Percentiles rank a stretch among this genome's conserved stretches.
Evolutionary conservation across 1,284 basidiomycete genomes (phyloP).

Genomic region (Trametes sp.): DNA sequence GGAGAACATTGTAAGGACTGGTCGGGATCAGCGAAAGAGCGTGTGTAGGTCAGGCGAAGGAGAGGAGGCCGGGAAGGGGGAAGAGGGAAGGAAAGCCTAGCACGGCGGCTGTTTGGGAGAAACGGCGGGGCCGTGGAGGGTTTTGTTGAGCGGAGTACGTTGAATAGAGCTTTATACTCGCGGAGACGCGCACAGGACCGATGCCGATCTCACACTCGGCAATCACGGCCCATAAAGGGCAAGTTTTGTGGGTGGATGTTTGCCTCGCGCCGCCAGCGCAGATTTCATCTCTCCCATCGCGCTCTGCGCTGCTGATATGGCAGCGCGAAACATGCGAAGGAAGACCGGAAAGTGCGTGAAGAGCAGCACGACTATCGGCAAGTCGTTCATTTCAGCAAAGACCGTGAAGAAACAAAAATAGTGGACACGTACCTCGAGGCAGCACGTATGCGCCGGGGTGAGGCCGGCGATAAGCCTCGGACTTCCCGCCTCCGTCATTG

Average conservation of each 20-base stretch:
- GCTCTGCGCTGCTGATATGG: neutral
- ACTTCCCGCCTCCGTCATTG: neutral
- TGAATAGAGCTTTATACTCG: slow-evolving; percentile 11
- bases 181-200: slow-evolving; percentile 4
- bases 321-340: neutral
- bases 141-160: neutral
- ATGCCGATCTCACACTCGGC: slow-evolving; percentile 8
- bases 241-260: slow-evolving; percentile 8
- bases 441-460: neutral
- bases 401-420: neutral
- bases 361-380: neutral
- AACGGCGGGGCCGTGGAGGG: slow-evolving; percentile 21
- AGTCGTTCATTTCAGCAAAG: neutral
- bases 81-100: slow-evolving; percentile 8
- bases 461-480: slow-evolving; percentile 11
- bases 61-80: slow-evolving; percentile 3
- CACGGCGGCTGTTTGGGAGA: slow-evolving; percentile 15
- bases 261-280: slow-evolving; percentile 9
- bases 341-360: neutral
- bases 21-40: slow-evolving; percentile 16
- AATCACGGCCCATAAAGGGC: slow-evolving; percentile 11
- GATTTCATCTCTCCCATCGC: slow-evolving; percentile 7
- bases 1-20: slow-evolving; percentile 30
- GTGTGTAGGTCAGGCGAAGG: slow-evolving; percentile 33
- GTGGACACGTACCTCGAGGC: neutral